These are phyloP conservation scores for Ramicandelaber brevisporus DNA, from an alignment of 192 early-diverging fungal species.

Conservation along the genomic window DNA sequence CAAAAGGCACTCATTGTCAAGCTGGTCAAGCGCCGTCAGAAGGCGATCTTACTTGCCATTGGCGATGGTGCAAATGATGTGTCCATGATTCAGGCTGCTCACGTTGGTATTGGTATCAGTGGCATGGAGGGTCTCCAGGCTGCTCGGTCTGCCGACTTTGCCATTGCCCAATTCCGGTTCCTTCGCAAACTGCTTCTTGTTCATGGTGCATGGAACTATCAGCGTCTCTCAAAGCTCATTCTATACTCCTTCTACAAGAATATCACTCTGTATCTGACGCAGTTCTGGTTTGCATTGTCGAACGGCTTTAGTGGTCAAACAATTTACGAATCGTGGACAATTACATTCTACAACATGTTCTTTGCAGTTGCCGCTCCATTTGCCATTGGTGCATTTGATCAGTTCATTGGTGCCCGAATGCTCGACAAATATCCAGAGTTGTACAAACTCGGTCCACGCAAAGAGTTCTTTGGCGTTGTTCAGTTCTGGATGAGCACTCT, in stretches of 20 bases:
- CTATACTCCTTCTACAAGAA: conserved; percentile 99
- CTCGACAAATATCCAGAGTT: conserved; percentile 93
- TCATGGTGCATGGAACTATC: conserved; percentile 94
- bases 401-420: conserved; percentile 75
- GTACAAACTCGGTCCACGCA: conserved; percentile 50
- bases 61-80: conserved; percentile 99
- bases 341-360: conserved; percentile 80
- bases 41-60: conserved; percentile 80
- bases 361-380: conserved; percentile 89
- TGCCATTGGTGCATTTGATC: conserved; percentile 95
- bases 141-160: conserved; percentile 87
- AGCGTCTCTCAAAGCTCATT: conserved; percentile 81
- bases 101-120: conserved; percentile 91
- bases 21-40: conserved; percentile 77
- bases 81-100: conserved; percentile 96
- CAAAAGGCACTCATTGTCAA: conserved; percentile 97
- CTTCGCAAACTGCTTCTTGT: conserved; percentile 85
- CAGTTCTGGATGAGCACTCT: conserved; percentile 80
- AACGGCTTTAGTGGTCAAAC: conserved; percentile 94
- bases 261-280: conserved; percentile 91
- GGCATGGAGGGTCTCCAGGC: conserved; percentile 94
- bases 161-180: conserved; percentile 94
- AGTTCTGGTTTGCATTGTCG: conserved; percentile 89
- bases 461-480: conserved; percentile 54
- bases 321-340: conserved; percentile 95